phyloP scores from a whole-genome alignment of 352 stramenopile species.

The Pilasporangium apinafurcum region DNA sequence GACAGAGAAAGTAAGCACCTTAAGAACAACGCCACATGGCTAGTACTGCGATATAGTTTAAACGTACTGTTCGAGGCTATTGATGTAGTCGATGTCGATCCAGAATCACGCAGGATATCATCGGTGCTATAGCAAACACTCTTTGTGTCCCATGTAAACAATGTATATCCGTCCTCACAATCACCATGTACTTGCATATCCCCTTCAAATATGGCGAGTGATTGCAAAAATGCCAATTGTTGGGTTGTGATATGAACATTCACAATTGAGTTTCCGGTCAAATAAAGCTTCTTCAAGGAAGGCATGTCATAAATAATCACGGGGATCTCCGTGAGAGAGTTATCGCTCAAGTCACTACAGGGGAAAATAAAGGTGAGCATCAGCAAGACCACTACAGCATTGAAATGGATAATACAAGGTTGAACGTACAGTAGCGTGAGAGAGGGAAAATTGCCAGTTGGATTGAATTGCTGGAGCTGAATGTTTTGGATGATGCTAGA shows the following conservation, averaged over 20 bases:
- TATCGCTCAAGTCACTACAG: constrained; percentile 58
- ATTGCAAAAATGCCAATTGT: constrained; percentile 51
- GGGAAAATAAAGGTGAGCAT: constrained; percentile 4
- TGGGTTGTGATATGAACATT: constrained; percentile 42
- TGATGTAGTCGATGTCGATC: constrained; percentile 22
- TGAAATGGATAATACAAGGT: not conserved
- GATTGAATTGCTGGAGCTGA: constrained; percentile 56
- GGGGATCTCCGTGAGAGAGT: constrained; percentile 54
- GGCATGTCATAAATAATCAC: constrained; percentile 61
- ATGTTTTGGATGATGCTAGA: constrained; percentile 54
- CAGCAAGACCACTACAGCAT: not conserved
- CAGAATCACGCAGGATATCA: constrained; percentile 31
- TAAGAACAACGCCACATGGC: no score
- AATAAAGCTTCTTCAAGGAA: constrained; percentile 39
- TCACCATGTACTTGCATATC: constrained; percentile 25
- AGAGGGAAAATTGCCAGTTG: constrained; percentile 31
- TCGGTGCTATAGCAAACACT: constrained; percentile 39
- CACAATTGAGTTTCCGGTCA: constrained; percentile 46
- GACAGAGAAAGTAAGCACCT: no score
- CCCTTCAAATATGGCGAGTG: constrained; percentile 37
- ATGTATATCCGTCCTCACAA: constrained; percentile 39
- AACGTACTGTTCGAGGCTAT: constrained; percentile 16
- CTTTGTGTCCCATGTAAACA: constrained; percentile 39
- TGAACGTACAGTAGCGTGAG: constrained; percentile 49
- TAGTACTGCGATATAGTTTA: no score